Evolutionary conservation across 2,329 filamentous ascomycete species (phyloP).

Genomic region (Fusarium secorum): DNA sequence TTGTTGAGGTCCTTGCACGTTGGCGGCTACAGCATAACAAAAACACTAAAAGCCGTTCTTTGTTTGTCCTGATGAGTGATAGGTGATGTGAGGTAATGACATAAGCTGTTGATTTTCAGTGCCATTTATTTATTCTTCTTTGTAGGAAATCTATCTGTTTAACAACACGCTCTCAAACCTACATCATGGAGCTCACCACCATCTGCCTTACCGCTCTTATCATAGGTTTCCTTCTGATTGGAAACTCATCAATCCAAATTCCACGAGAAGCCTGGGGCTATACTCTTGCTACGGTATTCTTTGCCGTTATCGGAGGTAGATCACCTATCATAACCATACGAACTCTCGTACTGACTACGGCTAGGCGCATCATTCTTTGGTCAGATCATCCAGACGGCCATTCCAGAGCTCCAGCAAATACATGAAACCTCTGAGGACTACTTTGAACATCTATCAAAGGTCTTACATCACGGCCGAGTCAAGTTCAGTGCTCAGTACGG

Average conservation of each 20-base stretch:
- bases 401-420: background rate
- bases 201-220: background rate
- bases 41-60: background rate
- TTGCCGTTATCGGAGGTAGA: background rate
- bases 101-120: background rate
- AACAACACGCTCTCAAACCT: background rate
- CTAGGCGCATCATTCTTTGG: background rate
- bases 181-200: background rate
- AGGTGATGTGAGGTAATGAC: background rate
- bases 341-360: background rate
- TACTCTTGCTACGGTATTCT: background rate
- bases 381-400: background rate
- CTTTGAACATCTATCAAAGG: background rate
- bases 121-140: background rate
- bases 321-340: background rate
- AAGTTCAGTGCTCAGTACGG: background rate
- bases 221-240: background rate
- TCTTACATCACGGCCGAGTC: background rate
- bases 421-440: fast-evolving
- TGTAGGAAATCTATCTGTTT: background rate
- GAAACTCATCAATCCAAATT: background rate
- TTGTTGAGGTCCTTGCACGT: background rate
- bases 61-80: background rate
- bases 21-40: background rate
- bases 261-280: background rate